Base-by-base conservation (phyloP, 179 eudicot genomes). In the Spergularia azorica region DNA sequence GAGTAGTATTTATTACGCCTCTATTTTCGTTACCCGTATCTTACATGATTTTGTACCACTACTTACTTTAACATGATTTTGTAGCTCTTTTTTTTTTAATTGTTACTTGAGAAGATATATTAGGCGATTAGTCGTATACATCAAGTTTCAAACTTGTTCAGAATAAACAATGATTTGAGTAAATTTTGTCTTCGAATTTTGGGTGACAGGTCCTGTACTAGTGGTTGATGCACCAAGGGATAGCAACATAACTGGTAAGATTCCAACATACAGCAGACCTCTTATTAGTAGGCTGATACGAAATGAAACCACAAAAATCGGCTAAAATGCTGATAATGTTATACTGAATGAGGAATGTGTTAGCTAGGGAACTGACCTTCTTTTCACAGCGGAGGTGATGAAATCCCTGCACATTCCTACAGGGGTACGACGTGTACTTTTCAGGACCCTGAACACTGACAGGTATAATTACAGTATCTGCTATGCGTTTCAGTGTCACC, bases 341-440 rank as follows among this genome's bases (percentile, higher is more conserved):
- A 26, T 26, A 26, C 32, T 73, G 61, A 73, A 66, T 75, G 9
- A 6, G 2, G 1, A 1, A 26, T 74, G 67, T 73, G 14, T 12
- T 7, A 5, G 54, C n/a, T 1, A 26, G 2, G 32, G 21, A 20
- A 57, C 72, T 76, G 69, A 76, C 15, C 58, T 65, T 55, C 21
- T 50, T 32, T 77, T 59, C 59, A 56, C 89, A 94, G 98, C 92
- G 78, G 90, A 82, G 72, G 98, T 87, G 63, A 94, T 94, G 98
- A 81, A 87, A 79, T 87, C 96, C 57, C 65, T 94, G 54, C 79
- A 87, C 80, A 90, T 94, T 71, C 96, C 98, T 36, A 92, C 81
- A 86, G 98, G 98, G 41, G 93, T 94, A 62, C 87, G 86, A 10
- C 92, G 98, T 17, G 98, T 92, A 79, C 94, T 94, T 62, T 94